Percentiles rank a stretch among this genome's conserved stretches.
Conservation (phyloP, 2,329 filamentous ascomycete species). For the Fusarium decemcellulare region DNA sequence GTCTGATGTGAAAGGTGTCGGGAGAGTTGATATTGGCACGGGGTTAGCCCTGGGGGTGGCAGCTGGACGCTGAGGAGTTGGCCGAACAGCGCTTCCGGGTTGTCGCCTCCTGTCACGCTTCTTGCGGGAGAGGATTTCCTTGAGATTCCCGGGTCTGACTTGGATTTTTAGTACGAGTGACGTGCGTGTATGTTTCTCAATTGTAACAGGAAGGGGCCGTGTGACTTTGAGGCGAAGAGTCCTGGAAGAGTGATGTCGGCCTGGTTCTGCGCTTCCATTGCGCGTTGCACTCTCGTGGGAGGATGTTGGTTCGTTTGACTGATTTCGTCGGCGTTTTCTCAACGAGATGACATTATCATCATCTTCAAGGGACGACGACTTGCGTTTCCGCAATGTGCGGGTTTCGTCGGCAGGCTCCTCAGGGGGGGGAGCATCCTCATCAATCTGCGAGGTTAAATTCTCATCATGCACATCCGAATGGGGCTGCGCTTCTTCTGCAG, state of each 20-base stretch:
- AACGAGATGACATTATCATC: conserved; percentile 68
- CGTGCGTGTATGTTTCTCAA: conserved; percentile 55
- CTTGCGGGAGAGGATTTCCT: conserved; percentile 54
- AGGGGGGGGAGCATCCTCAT: conserved; percentile 15
- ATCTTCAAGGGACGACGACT: conserved; percentile 79
- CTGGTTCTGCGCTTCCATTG: conserved; percentile 48
- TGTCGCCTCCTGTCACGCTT: conserved; percentile 51
- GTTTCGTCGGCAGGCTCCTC: conserved; percentile 68
- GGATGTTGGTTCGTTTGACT: conserved; percentile 58
- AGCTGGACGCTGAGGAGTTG: conserved; percentile 44
- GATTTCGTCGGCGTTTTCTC: conserved; percentile 68
- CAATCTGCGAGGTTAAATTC: conserved; percentile 25
- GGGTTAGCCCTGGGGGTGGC: conserved; percentile 40
- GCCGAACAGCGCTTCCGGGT: conserved; percentile 34
- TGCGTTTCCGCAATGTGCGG: conserved; percentile 85
- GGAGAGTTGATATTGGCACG: conserved; percentile 54
- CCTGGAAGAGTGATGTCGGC: conserved; percentile 62
- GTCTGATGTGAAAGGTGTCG: conserved; percentile 70
- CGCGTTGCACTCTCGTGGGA: conserved; percentile 52
- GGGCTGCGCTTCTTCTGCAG: conserved; percentile 19
- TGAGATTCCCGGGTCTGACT: conserved; percentile 55
- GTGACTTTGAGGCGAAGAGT: conserved; percentile 69
- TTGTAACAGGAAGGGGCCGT: conserved; percentile 57
- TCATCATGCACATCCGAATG: conserved; percentile 25
- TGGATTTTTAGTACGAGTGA: conserved; percentile 54